Conservation (phyloP, 2,329 filamentous ascomycete genomes). For the Ceratocystis destructans region DNA sequence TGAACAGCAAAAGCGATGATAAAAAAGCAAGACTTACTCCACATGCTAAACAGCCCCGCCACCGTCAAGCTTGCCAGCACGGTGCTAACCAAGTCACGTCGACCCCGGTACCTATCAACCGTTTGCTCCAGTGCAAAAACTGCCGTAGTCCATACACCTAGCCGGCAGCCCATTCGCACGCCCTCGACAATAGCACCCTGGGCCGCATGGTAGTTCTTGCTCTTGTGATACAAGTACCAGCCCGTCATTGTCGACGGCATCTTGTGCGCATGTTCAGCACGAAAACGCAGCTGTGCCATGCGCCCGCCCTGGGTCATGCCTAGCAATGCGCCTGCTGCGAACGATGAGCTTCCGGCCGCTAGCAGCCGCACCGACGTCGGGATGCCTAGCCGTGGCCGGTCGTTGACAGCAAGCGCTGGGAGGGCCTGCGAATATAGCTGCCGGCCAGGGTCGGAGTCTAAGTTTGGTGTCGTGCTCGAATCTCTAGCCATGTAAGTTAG, state of each 20-base stretch:
- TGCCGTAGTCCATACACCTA: constrained; percentile 58
- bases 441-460: no score
- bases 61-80: constrained; percentile 71
- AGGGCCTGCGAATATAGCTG: background rate
- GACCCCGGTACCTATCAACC: constrained; percentile 57
- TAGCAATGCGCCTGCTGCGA: constrained; percentile 53
- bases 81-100: constrained; percentile 66
- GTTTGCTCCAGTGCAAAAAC: constrained; percentile 77
- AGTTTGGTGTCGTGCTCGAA: no score
- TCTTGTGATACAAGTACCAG: constrained; percentile 99
- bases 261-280: constrained; percentile 91
- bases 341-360: constrained; percentile 48
- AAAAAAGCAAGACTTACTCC: constrained; percentile 46
- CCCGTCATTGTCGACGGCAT: constrained; percentile 68
- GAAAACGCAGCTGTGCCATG: constrained; percentile 66
- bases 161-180: constrained; percentile 54
- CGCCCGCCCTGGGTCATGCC: constrained; percentile 61
- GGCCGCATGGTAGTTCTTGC: constrained; percentile 82
- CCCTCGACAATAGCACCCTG: constrained; percentile 68
- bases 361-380: constrained; percentile 52
- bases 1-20: background rate
- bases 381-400: constrained; percentile 42
- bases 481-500: background rate
- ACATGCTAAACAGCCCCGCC: constrained; percentile 73
- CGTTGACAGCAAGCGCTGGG: background rate